Base-by-base conservation (phyloP, 1,284 basidiomycete genomes). In the Gomphus bonarii region DNA sequence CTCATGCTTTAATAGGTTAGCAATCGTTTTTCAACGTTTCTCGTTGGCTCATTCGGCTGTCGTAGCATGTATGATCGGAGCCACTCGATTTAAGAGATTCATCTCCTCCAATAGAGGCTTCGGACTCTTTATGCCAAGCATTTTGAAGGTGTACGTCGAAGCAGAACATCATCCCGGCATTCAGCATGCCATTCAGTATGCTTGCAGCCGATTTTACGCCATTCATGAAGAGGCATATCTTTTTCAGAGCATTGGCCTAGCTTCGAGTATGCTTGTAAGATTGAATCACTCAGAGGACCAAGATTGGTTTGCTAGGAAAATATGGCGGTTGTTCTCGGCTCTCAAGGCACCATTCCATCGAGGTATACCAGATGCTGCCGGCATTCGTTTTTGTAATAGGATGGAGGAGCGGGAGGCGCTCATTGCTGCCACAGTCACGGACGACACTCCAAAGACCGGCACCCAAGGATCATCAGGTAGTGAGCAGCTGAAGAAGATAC, bases 151-250 rank as follows among this genome's bases (percentile, higher is more conserved):
- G 10, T 91, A 89, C 64, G 73, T 79, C 7, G 79, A 84, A 62
- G 75, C 77, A 1, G 75, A 81, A 44, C 65, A 69, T 12, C 73
- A 82, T 60, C 64, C 68, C 3, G 80, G 80, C 3, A 82, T 89
- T 51, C 75, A 76, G 52, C 72, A 75, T 36, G 82, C 85, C 28
- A 82, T 91, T 57, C 84, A 90, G 66, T 89, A 88, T 63, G 78
- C 84, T 2, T 69, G 79, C 57, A 81, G 79, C 62, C 79, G 85
- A 8, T 90, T 91, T 69, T 87, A 84, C 62, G 82, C 85, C 3
- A 74, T 88, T 3, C 88, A 91, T 64, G 76, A 80, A 60, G 86
- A 90, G 51, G 76, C 81, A 0, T 90, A 90, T 64, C 73, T 89
- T 43, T 90, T 88, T 66, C 88, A 91, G 65, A 78, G 78, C 31